These are phyloP conservation scores for Calonectria hawksworthii DNA, from an alignment of 2,329 filamentous ascomycete species.

Conservation along the genomic window DNA sequence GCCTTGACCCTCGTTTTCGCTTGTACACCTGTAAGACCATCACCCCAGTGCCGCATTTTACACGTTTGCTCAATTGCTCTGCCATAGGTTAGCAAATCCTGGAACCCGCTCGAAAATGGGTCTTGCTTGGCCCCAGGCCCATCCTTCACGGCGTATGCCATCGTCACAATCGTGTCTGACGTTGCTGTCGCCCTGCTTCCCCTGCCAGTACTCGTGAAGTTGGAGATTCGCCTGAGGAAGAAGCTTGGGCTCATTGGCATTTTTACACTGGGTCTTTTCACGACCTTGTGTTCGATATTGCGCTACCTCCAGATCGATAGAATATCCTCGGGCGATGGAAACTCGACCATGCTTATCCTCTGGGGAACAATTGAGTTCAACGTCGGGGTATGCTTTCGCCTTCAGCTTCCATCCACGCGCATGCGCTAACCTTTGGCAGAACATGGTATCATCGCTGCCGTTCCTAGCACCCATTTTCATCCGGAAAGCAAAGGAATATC, in stretches of 20 bases:
- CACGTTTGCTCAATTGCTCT: background rate
- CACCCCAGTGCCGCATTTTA: background rate
- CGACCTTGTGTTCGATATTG: slow-evolving; percentile 67
- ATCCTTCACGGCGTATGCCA: slow-evolving; percentile 66
- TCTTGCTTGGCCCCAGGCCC: slow-evolving; percentile 61
- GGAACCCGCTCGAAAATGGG: slow-evolving; percentile 57
- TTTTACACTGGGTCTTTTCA: slow-evolving; percentile 68
- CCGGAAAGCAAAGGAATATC: slow-evolving; percentile 58
- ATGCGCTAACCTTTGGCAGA: slow-evolving; percentile 47
- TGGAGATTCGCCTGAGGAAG: slow-evolving; percentile 63
- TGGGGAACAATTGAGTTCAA: slow-evolving; percentile 72
- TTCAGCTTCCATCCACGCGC: background rate
- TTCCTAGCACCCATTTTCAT: slow-evolving; percentile 61
- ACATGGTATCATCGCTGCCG: slow-evolving; percentile 62
- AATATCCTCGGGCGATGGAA: slow-evolving; percentile 64
- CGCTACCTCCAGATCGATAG: slow-evolving; percentile 65
- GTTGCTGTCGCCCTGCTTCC: slow-evolving; percentile 64
- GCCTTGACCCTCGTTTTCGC: slow-evolving; percentile 64
- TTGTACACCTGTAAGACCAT: slow-evolving; percentile 59
- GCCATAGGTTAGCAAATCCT: slow-evolving; percentile 57
- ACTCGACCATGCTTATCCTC: slow-evolving; percentile 68
- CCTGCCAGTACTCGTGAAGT: slow-evolving; percentile 62
- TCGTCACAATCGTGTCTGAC: slow-evolving; percentile 66
- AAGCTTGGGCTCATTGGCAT: slow-evolving; percentile 66
- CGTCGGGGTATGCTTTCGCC: slow-evolving; percentile 60